Percentiles rank a stretch among this genome's conserved stretches.
phyloP scores from a whole-genome alignment of 106 monocot genomes.

The Apostasia shenzhenica region DNA sequence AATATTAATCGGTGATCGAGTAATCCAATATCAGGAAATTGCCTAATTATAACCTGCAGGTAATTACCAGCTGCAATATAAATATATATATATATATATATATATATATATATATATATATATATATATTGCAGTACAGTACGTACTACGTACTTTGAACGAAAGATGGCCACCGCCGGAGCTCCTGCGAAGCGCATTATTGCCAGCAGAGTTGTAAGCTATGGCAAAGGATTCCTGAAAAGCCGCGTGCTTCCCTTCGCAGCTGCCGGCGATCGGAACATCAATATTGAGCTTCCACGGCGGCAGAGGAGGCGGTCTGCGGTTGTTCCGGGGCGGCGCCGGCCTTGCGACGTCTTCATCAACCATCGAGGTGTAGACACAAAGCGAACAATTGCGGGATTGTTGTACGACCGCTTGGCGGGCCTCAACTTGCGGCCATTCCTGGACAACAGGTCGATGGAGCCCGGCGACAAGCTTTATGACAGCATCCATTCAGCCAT shows the following conservation, averaged over 20 bases:
- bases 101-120: too few species aligned
- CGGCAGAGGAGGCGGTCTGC: too few species aligned
- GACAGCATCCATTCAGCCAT: slow-evolving; percentile 28
- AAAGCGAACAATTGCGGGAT: slow-evolving; percentile 32
- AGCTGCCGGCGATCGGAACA: neutral
- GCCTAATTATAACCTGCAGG: too few species aligned
- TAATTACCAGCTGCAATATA: too few species aligned
- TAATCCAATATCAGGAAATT: too few species aligned
- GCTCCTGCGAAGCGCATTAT: neutral
- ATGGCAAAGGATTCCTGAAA: too few species aligned
- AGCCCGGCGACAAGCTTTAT: slow-evolving; percentile 40
- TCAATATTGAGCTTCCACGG: too few species aligned
- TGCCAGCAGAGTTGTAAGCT: neutral
- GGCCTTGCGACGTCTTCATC: neutral
- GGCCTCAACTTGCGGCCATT: slow-evolving; percentile 23
- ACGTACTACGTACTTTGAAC: too few species aligned
- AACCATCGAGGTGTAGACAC: slow-evolving; percentile 49
- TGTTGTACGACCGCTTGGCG: slow-evolving; percentile 38
- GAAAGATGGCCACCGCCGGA: neutral
- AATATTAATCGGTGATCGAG: too few species aligned
- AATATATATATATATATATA: too few species aligned
- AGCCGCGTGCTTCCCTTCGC: neutral
- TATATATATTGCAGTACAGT: too few species aligned
- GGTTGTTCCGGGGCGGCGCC: too few species aligned
- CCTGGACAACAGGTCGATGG: slow-evolving; percentile 43